phyloP scores from a whole-genome alignment of 495 filamentous ascomycete genomes.

The Xylaria longipes region DNA sequence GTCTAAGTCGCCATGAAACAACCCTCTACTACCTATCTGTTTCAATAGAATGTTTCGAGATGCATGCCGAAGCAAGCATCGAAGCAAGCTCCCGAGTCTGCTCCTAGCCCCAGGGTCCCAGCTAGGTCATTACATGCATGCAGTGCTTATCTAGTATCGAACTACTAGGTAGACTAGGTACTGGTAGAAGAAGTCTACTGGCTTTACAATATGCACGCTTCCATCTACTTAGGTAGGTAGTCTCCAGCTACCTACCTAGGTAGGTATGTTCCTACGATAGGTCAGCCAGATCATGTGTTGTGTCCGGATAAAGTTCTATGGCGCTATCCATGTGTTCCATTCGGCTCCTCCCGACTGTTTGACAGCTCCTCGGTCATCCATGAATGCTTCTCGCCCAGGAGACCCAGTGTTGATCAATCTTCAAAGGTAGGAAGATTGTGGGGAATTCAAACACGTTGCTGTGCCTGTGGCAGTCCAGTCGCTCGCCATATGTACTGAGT shows the following conservation, averaged over 20 bases:
- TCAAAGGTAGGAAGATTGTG: conserved; percentile 18
- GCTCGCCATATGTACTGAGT: not conserved
- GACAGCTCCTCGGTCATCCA: not conserved
- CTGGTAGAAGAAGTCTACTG: not conserved
- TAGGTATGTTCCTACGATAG: not conserved
- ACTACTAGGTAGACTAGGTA: too few species aligned
- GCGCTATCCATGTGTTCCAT: not conserved
- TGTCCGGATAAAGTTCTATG: conserved; percentile 1
- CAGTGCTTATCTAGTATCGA: too few species aligned
- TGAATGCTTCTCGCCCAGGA: not conserved
- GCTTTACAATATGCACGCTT: not conserved
- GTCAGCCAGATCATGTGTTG: not conserved
- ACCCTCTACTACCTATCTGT: conserved; percentile 8
- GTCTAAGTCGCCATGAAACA: conserved; percentile 15
- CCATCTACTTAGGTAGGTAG: too few species aligned
- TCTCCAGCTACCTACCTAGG: too few species aligned
- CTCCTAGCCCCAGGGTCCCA: not conserved
- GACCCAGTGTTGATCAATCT: conserved; percentile 22
- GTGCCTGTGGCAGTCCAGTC: not conserved
- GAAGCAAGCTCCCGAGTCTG: not conserved
- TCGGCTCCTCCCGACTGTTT: conserved; percentile 8
- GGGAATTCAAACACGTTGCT: not conserved
- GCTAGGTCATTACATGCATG: conserved; percentile 20
- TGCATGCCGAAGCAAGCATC: conserved; percentile 14
- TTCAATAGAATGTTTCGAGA: conserved; percentile 26